Percentiles rank a stretch among this genome's conserved stretches.
Evolutionary conservation across 2,329 filamentous ascomycete genomes (phyloP).

Genomic region (Albophoma yamanashiensis): DNA sequence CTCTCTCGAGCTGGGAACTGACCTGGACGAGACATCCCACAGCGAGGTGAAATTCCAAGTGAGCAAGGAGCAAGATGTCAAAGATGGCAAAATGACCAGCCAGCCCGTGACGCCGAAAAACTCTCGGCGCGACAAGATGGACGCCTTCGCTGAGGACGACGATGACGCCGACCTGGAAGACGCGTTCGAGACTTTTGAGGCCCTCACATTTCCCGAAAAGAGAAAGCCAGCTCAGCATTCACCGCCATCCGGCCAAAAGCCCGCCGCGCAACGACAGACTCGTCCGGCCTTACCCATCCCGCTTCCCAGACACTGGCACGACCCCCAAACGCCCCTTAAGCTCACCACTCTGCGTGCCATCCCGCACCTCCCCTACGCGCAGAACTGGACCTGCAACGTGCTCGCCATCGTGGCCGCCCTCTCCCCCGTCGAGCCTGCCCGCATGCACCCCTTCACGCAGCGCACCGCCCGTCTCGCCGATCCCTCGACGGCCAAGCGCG

Average conservation of each 20-base stretch:
- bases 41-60: not conserved
- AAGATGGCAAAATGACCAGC: not conserved
- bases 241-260: not conserved
- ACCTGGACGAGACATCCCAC: not conserved
- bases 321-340: slow-evolving; percentile 33
- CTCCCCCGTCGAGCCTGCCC: slow-evolving; percentile 35
- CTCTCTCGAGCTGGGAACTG: not conserved
- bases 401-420: slow-evolving; percentile 38
- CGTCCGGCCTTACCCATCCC: slow-evolving; percentile 17
- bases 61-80: not conserved
- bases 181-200: slow-evolving; percentile 26
- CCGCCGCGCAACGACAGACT: not conserved
- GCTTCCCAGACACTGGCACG: slow-evolving; percentile 28
- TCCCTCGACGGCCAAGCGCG: slow-evolving; percentile 39
- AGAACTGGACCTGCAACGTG: slow-evolving; percentile 48
- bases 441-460: slow-evolving; percentile 38
- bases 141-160: not conserved
- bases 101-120: not conserved
- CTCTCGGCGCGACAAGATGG: not conserved
- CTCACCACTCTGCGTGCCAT: slow-evolving; percentile 39
- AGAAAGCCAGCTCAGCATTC: slow-evolving; percentile 1
- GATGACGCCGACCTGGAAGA: slow-evolving; percentile 19
- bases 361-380: slow-evolving; percentile 41
- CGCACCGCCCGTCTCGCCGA: slow-evolving; percentile 40
- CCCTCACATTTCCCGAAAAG: slow-evolving; percentile 17